Base-by-base conservation (phyloP, 176 grass and related monocot genomes). In the Poa pratensis region DNA sequence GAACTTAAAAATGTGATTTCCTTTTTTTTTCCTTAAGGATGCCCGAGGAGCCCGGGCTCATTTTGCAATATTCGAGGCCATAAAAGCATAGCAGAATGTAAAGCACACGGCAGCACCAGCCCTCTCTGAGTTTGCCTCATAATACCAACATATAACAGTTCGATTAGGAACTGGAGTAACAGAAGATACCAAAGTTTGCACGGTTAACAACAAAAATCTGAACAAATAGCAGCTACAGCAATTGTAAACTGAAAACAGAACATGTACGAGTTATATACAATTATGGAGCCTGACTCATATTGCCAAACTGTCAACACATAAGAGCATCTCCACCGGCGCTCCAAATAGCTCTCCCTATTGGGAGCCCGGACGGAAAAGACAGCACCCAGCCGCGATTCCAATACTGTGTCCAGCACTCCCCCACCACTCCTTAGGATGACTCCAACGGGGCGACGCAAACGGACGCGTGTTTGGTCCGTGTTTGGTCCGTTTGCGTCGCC, bases 131-230 rank as follows among this genome's bases (percentile, higher is more conserved):
- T 45, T 46, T 59, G 54, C 76, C 37, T 61, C 75, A 61, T 42
- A 60, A 37, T 62, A 5, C 55, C 77, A 30, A 46, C 39, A 27
- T 45, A 80, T 32, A 32, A 14, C 26, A 80, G 24, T 66, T 51
- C 3, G 40, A 67, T 67, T 50, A 35, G 16, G 3, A 66, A 67
- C 5, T n/a, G 27, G 59, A 34, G 78, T 17, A 48, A 16, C 26
- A 66, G 3, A 65, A 49, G 42, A 50, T 63, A 20, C 18, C 60
- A 80, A 30, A 50, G 26, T 80, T 80, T 61, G 24, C 39, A 83
- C 24, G 12, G 69, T 63, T 63, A 63, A 62, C 59, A 63, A 63
- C 1, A 27, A 63, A 28, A 63, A 42, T 42, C 39, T 37, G 4
- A 42, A 42, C 39, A 42, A 42, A 42, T 42, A 3, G 4, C 39